phyloP scores from a whole-genome alignment of 2,329 filamentous ascomycete genomes.

The Dendrostoma leiphaemia region DNA sequence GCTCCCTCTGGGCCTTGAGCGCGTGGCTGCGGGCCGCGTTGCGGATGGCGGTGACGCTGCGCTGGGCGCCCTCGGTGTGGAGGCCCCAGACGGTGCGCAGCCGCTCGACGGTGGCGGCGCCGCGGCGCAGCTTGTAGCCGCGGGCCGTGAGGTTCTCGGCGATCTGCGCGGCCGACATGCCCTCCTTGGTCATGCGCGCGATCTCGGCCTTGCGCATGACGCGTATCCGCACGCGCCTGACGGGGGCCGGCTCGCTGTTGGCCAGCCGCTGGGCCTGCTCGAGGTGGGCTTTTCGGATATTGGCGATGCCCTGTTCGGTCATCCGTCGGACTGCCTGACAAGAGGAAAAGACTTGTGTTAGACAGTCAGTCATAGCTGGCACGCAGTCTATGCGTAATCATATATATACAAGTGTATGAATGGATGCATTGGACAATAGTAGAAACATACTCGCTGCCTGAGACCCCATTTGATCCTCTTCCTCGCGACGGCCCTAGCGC shows the following conservation, averaged over 20 bases:
- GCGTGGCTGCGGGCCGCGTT: neutral
- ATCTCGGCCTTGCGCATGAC: slow-evolving; percentile 16
- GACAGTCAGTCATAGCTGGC: too few species aligned
- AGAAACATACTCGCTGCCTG: slow-evolving; percentile 5
- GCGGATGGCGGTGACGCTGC: slow-evolving; percentile 7
- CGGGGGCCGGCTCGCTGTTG: slow-evolving; percentile 5
- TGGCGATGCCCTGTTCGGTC: slow-evolving; percentile 15
- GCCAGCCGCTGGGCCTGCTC: slow-evolving; percentile 6
- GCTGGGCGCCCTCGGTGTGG: neutral
- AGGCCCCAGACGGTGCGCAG: slow-evolving; percentile 12
- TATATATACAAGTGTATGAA: too few species aligned
- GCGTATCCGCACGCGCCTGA: slow-evolving; percentile 5
- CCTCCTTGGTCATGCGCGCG: slow-evolving; percentile 13
- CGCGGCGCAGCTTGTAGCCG: slow-evolving; percentile 4
- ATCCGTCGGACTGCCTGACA: slow-evolving; percentile 5
- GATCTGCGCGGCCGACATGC: slow-evolving; percentile 5
- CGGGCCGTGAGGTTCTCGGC: slow-evolving; percentile 10
- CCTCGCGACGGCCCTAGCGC: slow-evolving; percentile 6
- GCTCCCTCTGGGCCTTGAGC: neutral
- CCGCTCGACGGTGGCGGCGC: slow-evolving; percentile 9
- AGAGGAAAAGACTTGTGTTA: neutral
- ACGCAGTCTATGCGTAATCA: too few species aligned
- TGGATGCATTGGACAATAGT: too few species aligned
- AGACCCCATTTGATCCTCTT: slow-evolving; percentile 15
- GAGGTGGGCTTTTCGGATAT: slow-evolving; percentile 13